A percentile compares a stretch with the other conserved stretches of the same genome.
These are phyloP conservation scores for Salix viminalis DNA, from an alignment of 345 rosid genomes.

Conservation along the genomic window DNA sequence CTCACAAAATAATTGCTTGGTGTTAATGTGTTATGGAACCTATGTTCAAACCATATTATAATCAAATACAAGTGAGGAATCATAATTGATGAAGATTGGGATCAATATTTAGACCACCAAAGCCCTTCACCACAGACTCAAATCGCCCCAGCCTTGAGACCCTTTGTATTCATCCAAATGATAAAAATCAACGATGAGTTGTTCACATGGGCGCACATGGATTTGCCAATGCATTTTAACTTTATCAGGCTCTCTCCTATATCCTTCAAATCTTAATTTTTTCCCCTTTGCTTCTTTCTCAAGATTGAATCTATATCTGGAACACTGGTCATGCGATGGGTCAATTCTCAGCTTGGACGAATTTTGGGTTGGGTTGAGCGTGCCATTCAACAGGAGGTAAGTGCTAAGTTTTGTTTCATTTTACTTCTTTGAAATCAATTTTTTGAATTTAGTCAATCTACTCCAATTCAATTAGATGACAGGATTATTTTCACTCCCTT, in stretches of 20 bases:
- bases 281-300: slow-evolving; percentile 4
- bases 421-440: background rate
- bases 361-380: slow-evolving; percentile 93
- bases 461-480: background rate
- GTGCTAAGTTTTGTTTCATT: background rate
- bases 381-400: slow-evolving; percentile 90
- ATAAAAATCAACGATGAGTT: background rate
- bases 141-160: too few species aligned
- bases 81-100: too few species aligned
- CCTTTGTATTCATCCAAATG: too few species aligned
- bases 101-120: too few species aligned
- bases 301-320: slow-evolving; percentile 92
- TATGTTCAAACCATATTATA: too few species aligned
- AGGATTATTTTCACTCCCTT: background rate
- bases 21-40: too few species aligned
- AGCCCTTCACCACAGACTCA: too few species aligned
- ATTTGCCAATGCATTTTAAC: background rate
- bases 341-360: slow-evolving; percentile 86
- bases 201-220: background rate
- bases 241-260: background rate
- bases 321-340: slow-evolving; percentile 89
- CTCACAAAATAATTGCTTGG: too few species aligned
- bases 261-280: background rate
- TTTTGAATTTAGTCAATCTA: slow-evolving; percentile 1
- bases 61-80: too few species aligned